phyloP scores from a whole-genome alignment of 106 monocot species.

The Agapanthus africanus region DNA sequence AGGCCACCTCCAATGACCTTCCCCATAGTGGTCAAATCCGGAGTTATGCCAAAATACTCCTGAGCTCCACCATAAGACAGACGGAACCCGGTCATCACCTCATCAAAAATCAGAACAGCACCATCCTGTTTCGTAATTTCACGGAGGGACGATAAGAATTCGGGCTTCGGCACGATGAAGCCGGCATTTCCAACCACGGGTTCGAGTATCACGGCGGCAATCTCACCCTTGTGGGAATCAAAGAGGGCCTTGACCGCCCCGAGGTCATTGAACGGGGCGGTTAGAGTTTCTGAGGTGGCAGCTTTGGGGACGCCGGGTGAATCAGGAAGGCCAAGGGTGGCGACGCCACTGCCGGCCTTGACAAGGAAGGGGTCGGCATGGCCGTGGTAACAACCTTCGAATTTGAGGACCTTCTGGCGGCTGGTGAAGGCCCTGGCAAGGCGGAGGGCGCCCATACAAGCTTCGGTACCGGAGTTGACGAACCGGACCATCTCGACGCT shows the following conservation, averaged over 20 bases:
- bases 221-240: constrained; percentile 53
- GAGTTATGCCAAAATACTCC: constrained; percentile 67
- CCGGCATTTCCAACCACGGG: constrained; percentile 94
- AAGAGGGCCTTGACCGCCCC: constrained; percentile 53
- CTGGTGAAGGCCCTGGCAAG: constrained; percentile 84
- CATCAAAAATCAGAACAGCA: constrained; percentile 81
- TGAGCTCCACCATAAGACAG: constrained; percentile 90
- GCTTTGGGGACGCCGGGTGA: constrained; percentile 86
- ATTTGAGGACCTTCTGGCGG: constrained; percentile 69
- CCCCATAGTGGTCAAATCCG: constrained; percentile 81
- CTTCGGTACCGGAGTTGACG: constrained; percentile 94
- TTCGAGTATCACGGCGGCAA: constrained; percentile 85
- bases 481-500: constrained; percentile 95
- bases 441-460: constrained; percentile 92
- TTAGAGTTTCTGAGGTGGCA: constrained; percentile 65
- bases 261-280: constrained; percentile 71
- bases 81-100: constrained; percentile 96
- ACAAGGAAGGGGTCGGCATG: constrained; percentile 88
- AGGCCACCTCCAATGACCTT: constrained; percentile 90
- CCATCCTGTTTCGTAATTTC: constrained; percentile 53
- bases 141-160: constrained; percentile 52
- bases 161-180: constrained; percentile 63
- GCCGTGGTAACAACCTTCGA: constrained; percentile 93
- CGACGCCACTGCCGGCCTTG: constrained; percentile 89
- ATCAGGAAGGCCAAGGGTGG: constrained; percentile 91